phyloP scores from a whole-genome alignment of 2,329 filamentous ascomycete species.

The Chaetomium globosum region DNA sequence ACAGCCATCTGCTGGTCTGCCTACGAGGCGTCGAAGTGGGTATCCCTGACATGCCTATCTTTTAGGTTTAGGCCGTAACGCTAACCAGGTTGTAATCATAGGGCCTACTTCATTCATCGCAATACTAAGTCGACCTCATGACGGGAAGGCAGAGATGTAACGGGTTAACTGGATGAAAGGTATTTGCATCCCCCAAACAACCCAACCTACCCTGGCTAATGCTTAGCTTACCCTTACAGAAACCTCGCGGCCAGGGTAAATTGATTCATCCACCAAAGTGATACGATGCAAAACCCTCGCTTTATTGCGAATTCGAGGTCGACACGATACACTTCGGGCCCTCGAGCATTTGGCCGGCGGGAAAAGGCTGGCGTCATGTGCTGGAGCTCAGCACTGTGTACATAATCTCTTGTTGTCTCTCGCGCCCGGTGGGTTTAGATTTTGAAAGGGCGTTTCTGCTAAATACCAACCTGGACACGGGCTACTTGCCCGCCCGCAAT shows the following conservation, averaged over 20 bases:
- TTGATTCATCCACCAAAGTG: constrained; percentile 13
- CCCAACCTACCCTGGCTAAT: background rate
- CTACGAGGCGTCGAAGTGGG: constrained; percentile 70
- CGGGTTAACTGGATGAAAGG: constrained; percentile 9
- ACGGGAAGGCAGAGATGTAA: background rate
- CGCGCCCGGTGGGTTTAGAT: constrained; percentile 12
- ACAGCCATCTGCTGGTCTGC: constrained; percentile 98
- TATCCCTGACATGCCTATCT: constrained; percentile 27
- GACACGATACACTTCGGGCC: background rate
- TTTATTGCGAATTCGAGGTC: background rate
- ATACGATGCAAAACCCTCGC: constrained; percentile 2
- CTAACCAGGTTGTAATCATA: constrained; percentile 38
- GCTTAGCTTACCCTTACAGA: constrained; percentile 12
- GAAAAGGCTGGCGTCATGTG: constrained; percentile 7
- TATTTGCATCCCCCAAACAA: background rate
- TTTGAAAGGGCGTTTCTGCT: constrained; percentile 16
- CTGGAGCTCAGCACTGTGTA: constrained; percentile 27
- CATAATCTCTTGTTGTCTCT: constrained; percentile 27
- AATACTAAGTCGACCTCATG: constrained; percentile 51
- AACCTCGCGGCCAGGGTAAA: constrained; percentile 12
- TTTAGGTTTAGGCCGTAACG: background rate
- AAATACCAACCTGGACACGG: constrained; percentile 22
- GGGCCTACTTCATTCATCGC: constrained; percentile 63
- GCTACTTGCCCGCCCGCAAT: constrained; percentile 6
- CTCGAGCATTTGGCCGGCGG: background rate